Conservation (phyloP, 768 basidiomycete species). For the Boletus sp. region DNA sequence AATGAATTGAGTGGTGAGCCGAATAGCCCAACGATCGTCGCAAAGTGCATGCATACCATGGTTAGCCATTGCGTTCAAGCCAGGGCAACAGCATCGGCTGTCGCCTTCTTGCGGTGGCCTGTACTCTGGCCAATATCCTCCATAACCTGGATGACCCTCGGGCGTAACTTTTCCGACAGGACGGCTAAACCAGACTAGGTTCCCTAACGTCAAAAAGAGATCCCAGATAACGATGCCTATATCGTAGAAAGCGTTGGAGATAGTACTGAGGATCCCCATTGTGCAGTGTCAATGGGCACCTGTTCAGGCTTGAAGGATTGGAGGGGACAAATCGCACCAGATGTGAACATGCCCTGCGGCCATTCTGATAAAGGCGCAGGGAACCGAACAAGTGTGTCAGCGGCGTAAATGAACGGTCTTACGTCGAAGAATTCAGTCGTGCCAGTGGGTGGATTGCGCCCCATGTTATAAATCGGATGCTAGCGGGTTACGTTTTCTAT, state of each 20-base stretch:
- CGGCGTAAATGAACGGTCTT: no score
- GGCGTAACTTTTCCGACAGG: conserved; percentile 54
- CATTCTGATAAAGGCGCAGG: not conserved
- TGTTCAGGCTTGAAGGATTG: not conserved
- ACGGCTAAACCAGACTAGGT: conserved; percentile 19
- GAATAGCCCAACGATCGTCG: conserved; percentile 28
- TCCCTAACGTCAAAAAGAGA: conserved; percentile 12
- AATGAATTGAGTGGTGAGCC: not conserved
- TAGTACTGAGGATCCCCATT: conserved; percentile 5
- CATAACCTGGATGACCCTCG: conserved; percentile 50
- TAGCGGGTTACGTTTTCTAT: no score
- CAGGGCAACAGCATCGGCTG: conserved; percentile 70
- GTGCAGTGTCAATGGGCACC: not conserved
- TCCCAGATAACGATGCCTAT: conserved; percentile 9
- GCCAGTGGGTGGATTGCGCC: no score
- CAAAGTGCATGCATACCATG: conserved; percentile 61
- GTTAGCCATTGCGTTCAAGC: conserved; percentile 75
- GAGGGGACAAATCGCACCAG: not conserved
- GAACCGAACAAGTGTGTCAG: not conserved
- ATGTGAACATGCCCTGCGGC: not conserved
- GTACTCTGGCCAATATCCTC: conserved; percentile 69
- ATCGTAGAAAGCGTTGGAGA: conserved; percentile 10
- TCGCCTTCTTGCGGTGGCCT: conserved; percentile 57
- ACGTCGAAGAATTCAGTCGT: no score
- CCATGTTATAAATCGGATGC: no score